Conservation (phyloP, 306 rosid species). For the Gynostemma pentaphyllum region DNA sequence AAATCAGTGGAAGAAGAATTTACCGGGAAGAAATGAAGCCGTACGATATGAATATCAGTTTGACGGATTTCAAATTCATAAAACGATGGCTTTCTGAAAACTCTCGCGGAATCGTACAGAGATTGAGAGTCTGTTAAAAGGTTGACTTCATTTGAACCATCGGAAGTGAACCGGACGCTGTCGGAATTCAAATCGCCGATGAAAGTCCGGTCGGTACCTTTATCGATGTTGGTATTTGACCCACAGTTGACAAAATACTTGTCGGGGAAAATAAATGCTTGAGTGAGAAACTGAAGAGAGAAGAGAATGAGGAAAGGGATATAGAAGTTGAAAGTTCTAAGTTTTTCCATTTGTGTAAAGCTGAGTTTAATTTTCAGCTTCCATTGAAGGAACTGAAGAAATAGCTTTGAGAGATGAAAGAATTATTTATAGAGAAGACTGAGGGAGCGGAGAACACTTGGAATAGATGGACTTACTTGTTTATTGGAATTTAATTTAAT, state of each 20-base stretch:
- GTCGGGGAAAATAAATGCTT: not conserved
- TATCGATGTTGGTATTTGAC: not conserved
- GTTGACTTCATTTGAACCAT: not conserved
- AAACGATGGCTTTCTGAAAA: constrained; percentile 11
- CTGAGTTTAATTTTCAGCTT: not conserved
- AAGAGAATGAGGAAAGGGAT: not conserved
- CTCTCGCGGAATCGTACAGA: constrained; percentile 19
- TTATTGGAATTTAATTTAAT: no score
- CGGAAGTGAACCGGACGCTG: not conserved
- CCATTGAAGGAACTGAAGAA: not conserved
- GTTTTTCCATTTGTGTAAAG: not conserved
- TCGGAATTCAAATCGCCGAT: constrained; percentile 16
- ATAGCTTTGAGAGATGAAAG: no score
- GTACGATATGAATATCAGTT: constrained; percentile 18
- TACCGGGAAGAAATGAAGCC: constrained; percentile 36
- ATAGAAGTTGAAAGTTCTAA: not conserved
- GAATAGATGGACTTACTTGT: no score
- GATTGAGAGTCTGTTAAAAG: not conserved
- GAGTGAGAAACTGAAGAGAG: not conserved
- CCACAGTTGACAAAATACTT: constrained; percentile 3
- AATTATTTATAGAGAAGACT: no score
- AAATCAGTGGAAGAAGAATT: constrained; percentile 18
- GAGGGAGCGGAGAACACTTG: not conserved
- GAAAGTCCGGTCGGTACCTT: constrained; percentile 9
- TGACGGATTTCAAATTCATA: constrained; percentile 16